These are phyloP conservation scores for Penicillium turbatum DNA, from an alignment of 495 filamentous ascomycete genomes.

Conservation along the genomic window DNA sequence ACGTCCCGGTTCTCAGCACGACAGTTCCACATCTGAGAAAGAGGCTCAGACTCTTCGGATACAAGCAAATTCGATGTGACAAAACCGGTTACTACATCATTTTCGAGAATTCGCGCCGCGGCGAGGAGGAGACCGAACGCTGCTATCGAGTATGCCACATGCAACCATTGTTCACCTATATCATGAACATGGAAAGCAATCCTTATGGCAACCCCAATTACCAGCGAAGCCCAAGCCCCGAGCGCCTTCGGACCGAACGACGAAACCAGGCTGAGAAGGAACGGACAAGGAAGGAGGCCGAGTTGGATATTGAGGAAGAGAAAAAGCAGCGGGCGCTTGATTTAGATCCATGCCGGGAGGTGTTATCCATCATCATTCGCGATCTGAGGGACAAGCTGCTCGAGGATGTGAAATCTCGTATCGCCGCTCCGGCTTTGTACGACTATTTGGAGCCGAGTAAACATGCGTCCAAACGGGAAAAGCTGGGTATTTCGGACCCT, in stretches of 20 bases:
- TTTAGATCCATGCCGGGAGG: constrained; percentile 80
- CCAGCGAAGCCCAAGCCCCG: constrained; percentile 57
- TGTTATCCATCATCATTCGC: constrained; percentile 67
- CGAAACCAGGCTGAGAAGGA: constrained; percentile 53
- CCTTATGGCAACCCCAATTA: constrained; percentile 63
- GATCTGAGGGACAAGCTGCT: constrained; percentile 82
- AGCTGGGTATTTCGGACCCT: constrained; percentile 70
- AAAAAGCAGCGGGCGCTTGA: constrained; percentile 76
- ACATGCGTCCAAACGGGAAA: constrained; percentile 68
- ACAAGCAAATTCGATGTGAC: constrained; percentile 76
- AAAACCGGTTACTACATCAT: constrained; percentile 84
- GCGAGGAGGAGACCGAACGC: constrained; percentile 71
- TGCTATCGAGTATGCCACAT: constrained; percentile 72
- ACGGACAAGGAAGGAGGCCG: constrained; percentile 61
- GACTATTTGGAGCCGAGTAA: constrained; percentile 79
- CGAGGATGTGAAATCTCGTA: constrained; percentile 76
- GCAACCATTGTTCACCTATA: constrained; percentile 81
- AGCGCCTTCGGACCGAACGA: constrained; percentile 49
- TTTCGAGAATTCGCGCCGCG: constrained; percentile 70
- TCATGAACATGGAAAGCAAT: constrained; percentile 85
- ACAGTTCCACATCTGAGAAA: constrained; percentile 85
- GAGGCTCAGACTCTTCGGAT: constrained; percentile 70
- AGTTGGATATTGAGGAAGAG: constrained; percentile 77
- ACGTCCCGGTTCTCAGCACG: constrained; percentile 79
- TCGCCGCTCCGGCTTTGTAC: constrained; percentile 76